These are phyloP conservation scores for Trametes polyzona DNA, from an alignment of 1,284 basidiomycete species.

Conservation along the genomic window DNA sequence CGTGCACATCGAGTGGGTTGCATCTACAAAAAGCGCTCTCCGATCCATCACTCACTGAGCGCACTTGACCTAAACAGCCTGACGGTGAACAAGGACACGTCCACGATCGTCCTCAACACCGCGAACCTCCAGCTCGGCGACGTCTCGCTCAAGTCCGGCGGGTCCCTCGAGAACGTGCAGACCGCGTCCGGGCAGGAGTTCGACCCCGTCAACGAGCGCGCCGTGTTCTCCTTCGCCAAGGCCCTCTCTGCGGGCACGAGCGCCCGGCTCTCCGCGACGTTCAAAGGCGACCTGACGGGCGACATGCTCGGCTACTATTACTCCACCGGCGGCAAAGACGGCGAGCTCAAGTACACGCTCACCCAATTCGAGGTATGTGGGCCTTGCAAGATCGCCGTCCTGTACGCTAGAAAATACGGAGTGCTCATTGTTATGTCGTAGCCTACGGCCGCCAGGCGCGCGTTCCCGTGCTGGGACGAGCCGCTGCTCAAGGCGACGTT, in stretches of 20 bases:
- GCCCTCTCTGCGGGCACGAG: constrained; percentile 64
- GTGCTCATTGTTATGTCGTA: constrained; percentile 36
- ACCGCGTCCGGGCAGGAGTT: constrained; percentile 52
- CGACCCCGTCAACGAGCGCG: constrained; percentile 68
- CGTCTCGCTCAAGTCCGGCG: constrained; percentile 64
- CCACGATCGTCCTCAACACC: constrained; percentile 72
- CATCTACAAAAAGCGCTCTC: not conserved
- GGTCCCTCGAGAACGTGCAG: constrained; percentile 59
- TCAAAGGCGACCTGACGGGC: constrained; percentile 66
- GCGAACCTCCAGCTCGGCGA: constrained; percentile 72
- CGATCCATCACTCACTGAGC: not conserved
- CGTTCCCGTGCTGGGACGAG: constrained; percentile 94
- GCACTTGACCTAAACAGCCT: constrained; percentile 49
- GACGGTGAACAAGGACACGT: constrained; percentile 70
- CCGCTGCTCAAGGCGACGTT: constrained; percentile 92
- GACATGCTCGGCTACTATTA: constrained; percentile 79
- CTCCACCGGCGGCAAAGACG: constrained; percentile 57
- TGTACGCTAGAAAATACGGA: not conserved
- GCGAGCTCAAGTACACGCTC: constrained; percentile 64
- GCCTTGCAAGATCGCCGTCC: no score
- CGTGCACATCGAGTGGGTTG: constrained; percentile 69
- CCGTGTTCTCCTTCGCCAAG: constrained; percentile 59
- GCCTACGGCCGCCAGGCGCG: constrained; percentile 85
- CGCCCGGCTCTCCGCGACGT: constrained; percentile 64
- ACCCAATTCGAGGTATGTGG: constrained; percentile 82